Evolutionary conservation across 2,329 filamentous ascomycete genomes (phyloP), one percentile per base, ranked within the genome.

Genomic region (Escovopsis sp.): DNA sequence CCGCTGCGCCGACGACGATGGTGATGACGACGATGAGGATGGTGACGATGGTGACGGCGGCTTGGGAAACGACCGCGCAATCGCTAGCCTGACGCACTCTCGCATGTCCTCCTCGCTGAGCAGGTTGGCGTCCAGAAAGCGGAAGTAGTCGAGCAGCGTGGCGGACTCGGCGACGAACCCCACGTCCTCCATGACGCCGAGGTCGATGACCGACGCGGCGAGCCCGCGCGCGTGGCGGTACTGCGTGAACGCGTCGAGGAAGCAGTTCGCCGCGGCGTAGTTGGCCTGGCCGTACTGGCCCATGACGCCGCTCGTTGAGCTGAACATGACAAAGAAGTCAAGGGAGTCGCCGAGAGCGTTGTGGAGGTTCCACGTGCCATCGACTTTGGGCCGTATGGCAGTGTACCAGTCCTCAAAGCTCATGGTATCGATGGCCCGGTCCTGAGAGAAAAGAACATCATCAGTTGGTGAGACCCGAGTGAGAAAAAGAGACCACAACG

Each of bases 241-340:
- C 10, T 50, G 48, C 13, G 49, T 53, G 21, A 63, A 50, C 2
- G 51, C 47, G 28, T 60, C 53, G 35, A 58, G 43, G 42, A 54
- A 64, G n/a, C 50, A 48, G 40, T 62, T 62, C n/a, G 48, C 58
- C 2, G 58, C 53, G 5, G 48, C 43, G 40, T 65, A 65, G 40
- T 57, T 60, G 38, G 50, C 46, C 40, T 61, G 58, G 3, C 45
- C 47, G 7, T 46, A 41, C 18, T 50, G 47, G 11, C 53, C 58
- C 9, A 56, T 37, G 5, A 54, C 40, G 16, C 49, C 50, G 0
- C 46, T 47, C 5, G 54, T 43, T 4, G 58, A 61, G 5, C 45
- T 49, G 35, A 48, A 41, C 13, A 52, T 38, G 16, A 50, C 37
- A 37, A 61, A 61, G 47, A 62, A 58, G 32, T 54, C 50, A 2